Evolutionary conservation across 2,329 filamentous ascomycete species (phyloP).

Genomic region (Nakataea oryzae): DNA sequence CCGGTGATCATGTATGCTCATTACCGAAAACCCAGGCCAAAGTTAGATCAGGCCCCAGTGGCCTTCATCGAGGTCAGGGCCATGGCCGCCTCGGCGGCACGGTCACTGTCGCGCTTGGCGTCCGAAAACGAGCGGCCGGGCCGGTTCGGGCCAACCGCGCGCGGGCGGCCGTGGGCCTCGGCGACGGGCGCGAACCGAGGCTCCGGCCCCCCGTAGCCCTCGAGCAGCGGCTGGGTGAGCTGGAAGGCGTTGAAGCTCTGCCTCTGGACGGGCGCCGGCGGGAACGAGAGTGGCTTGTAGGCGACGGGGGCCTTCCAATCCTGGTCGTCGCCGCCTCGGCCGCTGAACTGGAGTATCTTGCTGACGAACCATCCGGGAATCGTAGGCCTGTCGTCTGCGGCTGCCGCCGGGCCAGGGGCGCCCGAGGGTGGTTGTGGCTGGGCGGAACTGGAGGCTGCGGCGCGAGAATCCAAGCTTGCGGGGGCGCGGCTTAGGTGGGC

Average conservation of each 20-base stretch:
- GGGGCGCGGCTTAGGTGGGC: too few species aligned
- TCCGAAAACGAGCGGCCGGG: too few species aligned
- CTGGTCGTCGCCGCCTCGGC: not conserved
- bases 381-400: not conserved
- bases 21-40: not conserved
- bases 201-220: not conserved
- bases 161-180: not conserved
- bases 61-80: not conserved
- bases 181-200: not conserved
- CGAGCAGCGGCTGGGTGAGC: not conserved
- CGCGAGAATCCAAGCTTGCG: not conserved
- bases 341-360: too few species aligned
- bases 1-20: not conserved
- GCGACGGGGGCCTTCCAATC: not conserved
- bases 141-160: too few species aligned
- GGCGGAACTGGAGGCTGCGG: not conserved
- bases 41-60: not conserved
- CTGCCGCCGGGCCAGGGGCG: too few species aligned
- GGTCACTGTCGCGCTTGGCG: too few species aligned
- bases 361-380: not conserved
- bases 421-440: too few species aligned
- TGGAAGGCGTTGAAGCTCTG: not conserved
- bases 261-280: not conserved
- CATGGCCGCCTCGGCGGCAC: not conserved
- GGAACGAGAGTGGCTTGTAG: not conserved